Evolutionary conservation across 177 flowering plant species (phyloP), one percentile per base, ranked within the genome.

Genomic region (Vitis hybrid): DNA sequence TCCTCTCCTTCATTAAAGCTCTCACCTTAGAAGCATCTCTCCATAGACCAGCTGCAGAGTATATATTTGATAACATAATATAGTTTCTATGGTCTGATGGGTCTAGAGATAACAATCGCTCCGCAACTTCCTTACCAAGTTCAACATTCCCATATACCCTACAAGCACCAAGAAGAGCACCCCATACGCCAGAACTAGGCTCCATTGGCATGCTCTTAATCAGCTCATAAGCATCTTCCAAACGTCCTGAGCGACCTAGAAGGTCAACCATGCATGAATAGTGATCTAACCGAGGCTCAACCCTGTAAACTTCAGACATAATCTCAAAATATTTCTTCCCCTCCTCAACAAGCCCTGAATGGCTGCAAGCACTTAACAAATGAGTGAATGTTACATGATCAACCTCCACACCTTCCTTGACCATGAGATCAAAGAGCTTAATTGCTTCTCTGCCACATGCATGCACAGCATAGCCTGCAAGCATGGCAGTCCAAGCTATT

Each of bases 111-210:
- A 80, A 65, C 74, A 85, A 58, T 61, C 17, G 58, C 73, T 82
- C 80, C 2, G 83, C 81, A 48, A 62, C 82, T 78, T 79, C 75
- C 65, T 64, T 78, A 13, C 84, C 85, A 49, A 84, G 71, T 65
- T 79, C 77, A 46, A 69, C 61, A 56, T 80, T 75, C 13, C 67
- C 63, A 58, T 80, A 70, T 11, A 80, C 69, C 67, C 84, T 74
- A 68, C 85, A 84, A 46, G 84, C 84, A 64, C 84, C 84, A 58
- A 83, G 67, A 68, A 85, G 80, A 10, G 85, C 80, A 1, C 80
- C 84, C 81, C 84, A 81, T n/a, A 81, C 78, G 4, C 69, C 78
- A 65, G 80, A 61, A 67, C 74, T 79, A 3, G 84, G 84, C 60
- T 76, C 75, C 73, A 81, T 63, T 27, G 82, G 82, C 84, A 81